These are phyloP conservation scores for Hymenoscyphus linearis DNA, from an alignment of 2,329 filamentous ascomycete genomes.

Conservation along the genomic window DNA sequence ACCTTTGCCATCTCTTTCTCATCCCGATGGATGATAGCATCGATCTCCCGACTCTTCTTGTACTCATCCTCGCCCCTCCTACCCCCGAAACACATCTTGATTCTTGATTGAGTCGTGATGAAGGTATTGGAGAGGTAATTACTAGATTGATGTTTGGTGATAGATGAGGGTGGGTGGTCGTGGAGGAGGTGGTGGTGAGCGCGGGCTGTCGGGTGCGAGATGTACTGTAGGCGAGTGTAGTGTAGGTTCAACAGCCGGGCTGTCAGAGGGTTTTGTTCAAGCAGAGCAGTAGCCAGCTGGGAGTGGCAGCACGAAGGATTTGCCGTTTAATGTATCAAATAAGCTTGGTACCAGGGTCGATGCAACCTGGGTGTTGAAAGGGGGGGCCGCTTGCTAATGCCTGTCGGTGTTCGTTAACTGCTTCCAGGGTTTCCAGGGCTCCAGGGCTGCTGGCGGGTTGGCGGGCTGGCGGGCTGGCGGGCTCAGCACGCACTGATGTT, in stretches of 20 bases:
- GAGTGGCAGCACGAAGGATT: background rate
- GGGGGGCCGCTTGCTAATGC: background rate
- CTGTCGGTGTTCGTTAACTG: background rate
- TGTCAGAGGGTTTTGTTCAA: background rate
- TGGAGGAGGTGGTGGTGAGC: background rate
- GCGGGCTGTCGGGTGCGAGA: background rate
- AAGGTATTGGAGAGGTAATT: constrained; percentile 2
- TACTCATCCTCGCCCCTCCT: constrained; percentile 40
- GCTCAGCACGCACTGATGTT: background rate
- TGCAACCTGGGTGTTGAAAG: background rate
- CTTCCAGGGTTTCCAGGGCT: background rate
- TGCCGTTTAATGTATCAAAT: constrained; percentile 1
- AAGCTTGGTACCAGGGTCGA: background rate
- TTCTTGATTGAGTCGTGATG: constrained; percentile 15
- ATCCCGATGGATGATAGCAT: constrained; percentile 78
- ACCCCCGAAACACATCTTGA: constrained; percentile 60
- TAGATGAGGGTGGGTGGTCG: constrained; percentile 1
- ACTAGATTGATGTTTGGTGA: constrained; percentile 1
- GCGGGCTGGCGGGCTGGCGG: no score
- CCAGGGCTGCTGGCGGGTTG: background rate
- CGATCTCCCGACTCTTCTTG: constrained; percentile 69
- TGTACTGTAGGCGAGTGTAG: background rate
- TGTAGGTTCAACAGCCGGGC: background rate
- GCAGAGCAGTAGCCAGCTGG: background rate
- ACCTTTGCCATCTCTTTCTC: constrained; percentile 82